Base-by-base conservation (phyloP, 352 stramenopile genomes). In the Phytophthora idaei region DNA sequence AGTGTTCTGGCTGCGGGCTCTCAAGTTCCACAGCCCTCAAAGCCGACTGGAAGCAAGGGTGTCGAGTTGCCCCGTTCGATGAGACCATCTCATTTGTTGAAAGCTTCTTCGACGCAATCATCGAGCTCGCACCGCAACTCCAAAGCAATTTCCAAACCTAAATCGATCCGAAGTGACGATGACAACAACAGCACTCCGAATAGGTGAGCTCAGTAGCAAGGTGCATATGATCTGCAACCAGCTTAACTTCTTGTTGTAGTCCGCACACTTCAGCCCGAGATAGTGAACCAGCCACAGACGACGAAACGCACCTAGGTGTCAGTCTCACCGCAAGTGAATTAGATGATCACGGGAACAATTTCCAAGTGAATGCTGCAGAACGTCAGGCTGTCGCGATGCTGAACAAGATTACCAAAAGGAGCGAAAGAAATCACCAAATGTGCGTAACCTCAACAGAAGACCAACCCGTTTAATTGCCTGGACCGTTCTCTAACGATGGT, bases 341-440 rank as follows among this genome's bases (percentile, higher is more conserved):
- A 32, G 9, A 50, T 11, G 44, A 52, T 48, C 31, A 21, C 5
- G 41, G 15, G 2, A 37, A 47, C 12, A 27, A 51, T 41, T 31
- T 50, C 17, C 31, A 67, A 41, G 14, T 81, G 25, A 50, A 69
- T 3, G 44, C n/a, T 34, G 69, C 61, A 25, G 63, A 84, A 51
- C 58, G 57, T 27, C 67, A 86, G 61, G 50, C 73, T 42, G 47
- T 78, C 4, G 50, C 67, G 28, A 81, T 84, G 71, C 62, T 86
- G 8, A 61, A 56, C 17, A 73, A 76, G 28, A 72, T 77, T 25
- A 76, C 74, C n/a, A 67, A 61, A 37, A 76, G 60, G 34, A 78
- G 44, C 28, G 56, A 81, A 32, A 80, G 73, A 50, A 79, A 87
- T 61, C 78, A 82, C 34, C 67, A 72, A 51, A 73, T 75, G 69